Base-by-base conservation (phyloP, 257 asterid species). In the Cynanchum wilfordii region DNA sequence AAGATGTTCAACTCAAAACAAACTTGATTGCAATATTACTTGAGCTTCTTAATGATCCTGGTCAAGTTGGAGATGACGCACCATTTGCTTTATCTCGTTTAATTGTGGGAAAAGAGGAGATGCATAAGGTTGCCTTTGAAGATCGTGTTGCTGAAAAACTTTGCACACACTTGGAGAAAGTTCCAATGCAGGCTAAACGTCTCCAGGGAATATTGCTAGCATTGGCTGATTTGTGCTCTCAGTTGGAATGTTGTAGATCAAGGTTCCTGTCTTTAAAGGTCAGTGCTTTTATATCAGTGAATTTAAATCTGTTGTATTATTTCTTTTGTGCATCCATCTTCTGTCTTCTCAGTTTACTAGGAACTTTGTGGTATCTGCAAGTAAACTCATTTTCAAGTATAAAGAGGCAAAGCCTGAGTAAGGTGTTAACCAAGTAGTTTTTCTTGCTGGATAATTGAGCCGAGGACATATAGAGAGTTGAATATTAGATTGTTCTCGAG, bases 21-120 rank as follows among this genome's bases (percentile, higher is more conserved):
- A 85, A 84, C 72, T 72, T 94, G 87, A 86, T 94, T 22, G 27
- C 76, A 17, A 79, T 89, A 74, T 82, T 94, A 68, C 84, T 86
- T 65, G 97, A 91, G 78, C 97, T 94, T 77, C 87, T 94, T 40
- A 93, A 91, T 77, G 95, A 91, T 76, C 85, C 89, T 73, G 97
- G 92, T 80, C 97, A 88, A 86, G 97, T 94, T 75, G 97, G 99
- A 81, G 99, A 89, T 51, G 97, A 91, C 54, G 96, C 95, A 63
- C 92, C 97, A 45, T 86, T 88, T 87, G 93, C 83, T 75, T 74
- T 94, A 77, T 88, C 96, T 73, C 82, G 80, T 85, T 89, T 91
- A 82, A 81, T 87, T 69, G 77, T 81, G 69, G 96, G 84, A 71
- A 87, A 88, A 80, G 97, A 89, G 88, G 97, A 89, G 79, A 75